Evolutionary conservation across 1,139 yeast species (phyloP), one percentile per base, ranked within the genome.

Genomic region (Pneumocystis canis): DNA sequence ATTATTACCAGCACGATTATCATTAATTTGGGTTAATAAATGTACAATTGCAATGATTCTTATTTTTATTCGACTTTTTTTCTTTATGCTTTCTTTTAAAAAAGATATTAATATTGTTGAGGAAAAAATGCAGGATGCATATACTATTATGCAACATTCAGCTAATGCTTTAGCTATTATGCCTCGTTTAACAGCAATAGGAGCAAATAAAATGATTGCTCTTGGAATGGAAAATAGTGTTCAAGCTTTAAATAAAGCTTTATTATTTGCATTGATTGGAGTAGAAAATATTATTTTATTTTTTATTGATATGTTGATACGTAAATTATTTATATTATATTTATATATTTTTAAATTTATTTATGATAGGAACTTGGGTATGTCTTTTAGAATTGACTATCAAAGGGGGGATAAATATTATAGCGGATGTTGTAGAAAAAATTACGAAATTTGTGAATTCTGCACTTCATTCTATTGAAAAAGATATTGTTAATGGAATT

Each of bases 311-410:
- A 70, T 90, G 66, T 80, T 86, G 62, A 74, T 89, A 57, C 59
- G 59, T 30, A 57, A 25, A n/a, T 47, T 30, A 25, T 37, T 39
- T 20, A 11, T n/a, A 18, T 56, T 56, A 35, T 57, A 18, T 57
- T 18, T 57, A 9, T 20, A 30, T 57, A 25, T 39, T 20, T 25
- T 25, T 30, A 5, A 57, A 39, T 35, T n/a, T n/a, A n/a, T n/a
- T n/a, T 11, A 9, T 47, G 1, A 1, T 47, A 7, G 97, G 97
- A 0, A 90, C 97, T 0, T 87, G 87, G 73, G 84, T 87, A 0
- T 92, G 98, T 73, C 76, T 92, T 31, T 73, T 89, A 6, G 82
- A 87, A 0, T 84, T 94, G 5, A 81, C 90, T 0, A 76, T 89
- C 7, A 83, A 82, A 67, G 88, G 92, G 1, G 79, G 88, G 0